A percentile compares a stretch with the other conserved stretches of the same genome.
phyloP scores from a whole-genome alignment of 2,329 filamentous ascomycete genomes.

The Trichoderma lentiforme region DNA sequence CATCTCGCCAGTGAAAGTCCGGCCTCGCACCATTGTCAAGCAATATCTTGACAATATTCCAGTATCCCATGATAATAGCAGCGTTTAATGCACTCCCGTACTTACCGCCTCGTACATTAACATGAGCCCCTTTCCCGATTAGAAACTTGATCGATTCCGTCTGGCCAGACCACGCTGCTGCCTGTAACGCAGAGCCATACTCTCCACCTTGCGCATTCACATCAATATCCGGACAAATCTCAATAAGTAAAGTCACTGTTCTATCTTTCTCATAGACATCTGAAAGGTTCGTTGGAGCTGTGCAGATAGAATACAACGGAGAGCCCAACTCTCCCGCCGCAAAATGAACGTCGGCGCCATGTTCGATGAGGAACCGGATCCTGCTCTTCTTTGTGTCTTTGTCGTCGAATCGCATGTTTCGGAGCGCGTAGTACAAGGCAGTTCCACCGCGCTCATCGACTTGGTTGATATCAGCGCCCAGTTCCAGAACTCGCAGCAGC shows the following conservation, averaged over 20 bases:
- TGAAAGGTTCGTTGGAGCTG: background rate
- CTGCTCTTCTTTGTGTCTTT: background rate
- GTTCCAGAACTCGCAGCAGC: background rate
- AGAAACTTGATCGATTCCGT: background rate
- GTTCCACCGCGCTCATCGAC: background rate
- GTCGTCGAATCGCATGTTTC: background rate
- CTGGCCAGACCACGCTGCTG: background rate
- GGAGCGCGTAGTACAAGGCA: background rate
- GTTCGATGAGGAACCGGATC: background rate
- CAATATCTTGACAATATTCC: background rate
- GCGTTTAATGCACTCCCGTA: background rate
- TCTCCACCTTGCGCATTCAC: background rate
- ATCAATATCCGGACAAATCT: background rate
- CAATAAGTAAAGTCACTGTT: background rate
- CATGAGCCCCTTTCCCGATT: background rate
- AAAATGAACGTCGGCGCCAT: background rate
- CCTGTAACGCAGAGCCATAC: background rate
- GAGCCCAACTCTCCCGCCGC: background rate
- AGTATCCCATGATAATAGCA: background rate
- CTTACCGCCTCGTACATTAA: background rate
- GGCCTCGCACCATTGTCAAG: background rate
- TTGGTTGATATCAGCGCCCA: background rate
- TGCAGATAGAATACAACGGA: background rate
- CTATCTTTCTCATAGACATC: background rate
- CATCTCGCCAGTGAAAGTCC: background rate